Percentiles rank a stretch among this genome's conserved stretches.
Conservation (phyloP, 2,329 filamentous ascomycete genomes). For the Aspergillus fructus region DNA sequence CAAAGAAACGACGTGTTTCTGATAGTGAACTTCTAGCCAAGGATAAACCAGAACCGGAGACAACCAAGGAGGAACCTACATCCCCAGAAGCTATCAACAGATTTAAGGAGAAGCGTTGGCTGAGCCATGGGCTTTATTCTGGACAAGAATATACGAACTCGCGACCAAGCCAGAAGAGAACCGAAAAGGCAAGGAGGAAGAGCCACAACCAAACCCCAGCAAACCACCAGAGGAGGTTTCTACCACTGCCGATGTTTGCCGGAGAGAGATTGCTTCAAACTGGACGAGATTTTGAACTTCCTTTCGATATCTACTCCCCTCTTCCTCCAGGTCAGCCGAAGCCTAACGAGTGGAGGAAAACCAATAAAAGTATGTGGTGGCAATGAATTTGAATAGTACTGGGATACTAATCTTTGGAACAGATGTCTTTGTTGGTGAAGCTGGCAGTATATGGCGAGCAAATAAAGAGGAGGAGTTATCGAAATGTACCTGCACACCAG, state of each 20-base stretch:
- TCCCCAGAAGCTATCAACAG: constrained; percentile 23
- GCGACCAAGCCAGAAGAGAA: constrained; percentile 50
- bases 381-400: not conserved
- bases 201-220: constrained; percentile 26
- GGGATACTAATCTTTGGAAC: constrained; percentile 30
- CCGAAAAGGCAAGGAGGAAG: constrained; percentile 37
- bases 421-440: constrained; percentile 91
- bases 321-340: constrained; percentile 83
- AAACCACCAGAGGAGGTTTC: constrained; percentile 41
- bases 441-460: constrained; percentile 77
- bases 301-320: constrained; percentile 86
- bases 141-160: constrained; percentile 65
- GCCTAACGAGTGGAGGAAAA: constrained; percentile 87
- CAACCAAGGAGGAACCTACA: constrained; percentile 20
- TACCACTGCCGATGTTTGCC: constrained; percentile 77
- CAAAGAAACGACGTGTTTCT: constrained; percentile 46
- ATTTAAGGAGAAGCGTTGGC: constrained; percentile 68
- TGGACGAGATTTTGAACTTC: constrained; percentile 81
- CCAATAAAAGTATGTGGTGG: constrained; percentile 74
- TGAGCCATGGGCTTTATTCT: constrained; percentile 80
- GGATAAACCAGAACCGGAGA: constrained; percentile 18
- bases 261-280: constrained; percentile 69
- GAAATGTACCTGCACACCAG: constrained; percentile 72
- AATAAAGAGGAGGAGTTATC: constrained; percentile 72
- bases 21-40: constrained; percentile 32